Conservation (phyloP, 306 rosid species). For the Pyrus betulifolia region DNA sequence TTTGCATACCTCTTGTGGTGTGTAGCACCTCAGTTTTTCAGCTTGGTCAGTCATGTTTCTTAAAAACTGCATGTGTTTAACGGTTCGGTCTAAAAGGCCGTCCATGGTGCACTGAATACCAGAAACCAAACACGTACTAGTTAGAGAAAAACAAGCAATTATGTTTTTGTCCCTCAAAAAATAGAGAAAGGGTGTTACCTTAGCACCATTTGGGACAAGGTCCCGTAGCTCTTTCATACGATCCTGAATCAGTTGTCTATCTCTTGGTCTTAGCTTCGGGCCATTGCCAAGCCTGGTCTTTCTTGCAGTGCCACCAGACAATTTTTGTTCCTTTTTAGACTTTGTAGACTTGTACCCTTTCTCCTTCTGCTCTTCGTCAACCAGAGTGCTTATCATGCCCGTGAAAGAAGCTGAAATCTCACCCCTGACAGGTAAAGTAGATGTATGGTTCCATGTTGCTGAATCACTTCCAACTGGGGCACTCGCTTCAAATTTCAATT, state of each 20-base stretch:
- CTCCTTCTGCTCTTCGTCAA: slow-evolving; percentile 22
- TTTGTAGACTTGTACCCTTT: slow-evolving; percentile 11
- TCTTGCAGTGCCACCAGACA: slow-evolving; percentile 26
- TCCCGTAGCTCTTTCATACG: slow-evolving; percentile 86
- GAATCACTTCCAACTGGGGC: slow-evolving; percentile 13
- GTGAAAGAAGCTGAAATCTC: slow-evolving; percentile 24
- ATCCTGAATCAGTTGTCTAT: slow-evolving; percentile 88
- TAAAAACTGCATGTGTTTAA: slow-evolving; percentile 73
- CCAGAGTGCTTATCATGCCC: slow-evolving; percentile 24
- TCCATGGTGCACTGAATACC: slow-evolving; percentile 81
- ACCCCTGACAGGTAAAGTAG: not conserved
- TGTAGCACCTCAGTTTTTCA: slow-evolving; percentile 46
- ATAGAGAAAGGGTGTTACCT: slow-evolving; percentile 29
- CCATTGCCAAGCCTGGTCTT: slow-evolving; percentile 28
- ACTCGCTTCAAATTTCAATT: slow-evolving; percentile 33
- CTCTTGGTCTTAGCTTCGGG: slow-evolving; percentile 70
- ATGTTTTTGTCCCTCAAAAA: not conserved
- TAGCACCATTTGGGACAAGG: slow-evolving; percentile 75
- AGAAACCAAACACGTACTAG: not conserved
- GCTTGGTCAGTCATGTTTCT: slow-evolving; percentile 56
- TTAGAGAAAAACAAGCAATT: not conserved
- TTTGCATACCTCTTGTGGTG: slow-evolving; percentile 37
- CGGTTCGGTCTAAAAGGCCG: slow-evolving; percentile 68
- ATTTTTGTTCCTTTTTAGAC: slow-evolving; percentile 29
- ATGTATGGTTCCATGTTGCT: slow-evolving; percentile 13